Evolutionary conservation across 1,284 basidiomycete genomes (phyloP), one percentile per base, ranked within the genome.

Genomic region (Wallemia ichthyophaga): DNA sequence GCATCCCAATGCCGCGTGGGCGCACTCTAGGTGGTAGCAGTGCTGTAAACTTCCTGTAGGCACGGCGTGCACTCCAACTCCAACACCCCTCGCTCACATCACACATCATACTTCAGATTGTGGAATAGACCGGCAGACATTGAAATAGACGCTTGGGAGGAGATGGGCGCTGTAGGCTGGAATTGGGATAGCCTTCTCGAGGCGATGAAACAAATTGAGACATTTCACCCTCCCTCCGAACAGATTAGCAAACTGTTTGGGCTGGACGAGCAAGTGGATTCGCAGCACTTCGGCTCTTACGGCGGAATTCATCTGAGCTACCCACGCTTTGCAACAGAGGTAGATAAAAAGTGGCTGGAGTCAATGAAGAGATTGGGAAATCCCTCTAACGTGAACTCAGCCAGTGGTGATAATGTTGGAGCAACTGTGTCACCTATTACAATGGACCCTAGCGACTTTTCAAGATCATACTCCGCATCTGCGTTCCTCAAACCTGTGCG

Each of bases 191-290:
- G 57, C 21, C 60, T 61, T 7, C 27, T 61, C 9, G 56, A 62
- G 15, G 61, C 61, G 55, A 62, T 63, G 27, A 60, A 63, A 32
- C 58, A 62, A 27, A 61, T 60, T 19, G 62, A 64, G 59, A 63
- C 62, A 21, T 31, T 62, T 27, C 33, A 61, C 28, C 56, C 60
- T 9, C 63, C 61, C 15, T 53, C 25, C 23, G 57, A 53, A 27
- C 26, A 55, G 11, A 57, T 24, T 13, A 60, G 58, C 59, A 60
- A 58, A 19, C 25, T 25, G 24, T 56, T 26, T 24, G 27, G 27
- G 7, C 9, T 56, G 15, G 59, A 64, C 28, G 56, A 63, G 48
- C 61, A 56, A 5, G 60, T 62, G 48, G 61, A 63, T 31, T 56
- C 60, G 11, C 56, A 33, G 2, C 27, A 59, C 25, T 61, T 62